Evolutionary conservation across 2,329 filamentous ascomycete genomes (phyloP), one percentile per base, ranked within the genome.

Genomic region (Stachybotrys chartarum): DNA sequence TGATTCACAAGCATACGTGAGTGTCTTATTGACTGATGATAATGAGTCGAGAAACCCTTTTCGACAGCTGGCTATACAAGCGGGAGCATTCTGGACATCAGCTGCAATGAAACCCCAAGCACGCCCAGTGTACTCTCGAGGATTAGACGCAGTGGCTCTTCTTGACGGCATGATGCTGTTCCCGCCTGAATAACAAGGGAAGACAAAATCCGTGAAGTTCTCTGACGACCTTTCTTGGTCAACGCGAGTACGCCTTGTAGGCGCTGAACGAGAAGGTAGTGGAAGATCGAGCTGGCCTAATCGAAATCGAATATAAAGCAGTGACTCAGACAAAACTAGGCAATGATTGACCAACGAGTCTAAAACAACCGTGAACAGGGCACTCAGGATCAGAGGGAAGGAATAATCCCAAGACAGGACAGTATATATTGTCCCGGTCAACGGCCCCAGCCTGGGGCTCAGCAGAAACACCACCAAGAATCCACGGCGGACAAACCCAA

Each of bases 61-160:
- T 52, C 63, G 68, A 55, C 74, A 76, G 48, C 61, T 55, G 18
- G 59, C 57, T 54, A 75, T 63, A 58, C 74, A 76, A 14, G 54
- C 56, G 45, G 63, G 64, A n/a, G 68, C 59, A 56, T 75, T 65
- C 7, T 62, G 57, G 30, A 68, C 63, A 57, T 63, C 56, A 52
- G 58, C 58, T 39, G 63, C 65, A 50, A 69, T 55, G 57, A 62
- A 66, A 30, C 64, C 66, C 70, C 70, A 72, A 32, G 54, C 55
- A 44, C 60, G 60, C 42, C 59, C 56, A 48, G 54, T 47, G 10
- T n/a, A 2, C n/a, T 47, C 45, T 42, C 35, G 3, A 3, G 8
- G 8, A 14, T 6, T 42, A 10, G 35, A 14, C 14, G 10, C 10
- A 42, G 14, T 42, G 10, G 14, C 35, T 42, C 10, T 42, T 42